Evolutionary conservation across 2,329 filamentous ascomycete genomes (phyloP), one percentile per base, ranked within the genome.

Genomic region (Elsinoe batatas): DNA sequence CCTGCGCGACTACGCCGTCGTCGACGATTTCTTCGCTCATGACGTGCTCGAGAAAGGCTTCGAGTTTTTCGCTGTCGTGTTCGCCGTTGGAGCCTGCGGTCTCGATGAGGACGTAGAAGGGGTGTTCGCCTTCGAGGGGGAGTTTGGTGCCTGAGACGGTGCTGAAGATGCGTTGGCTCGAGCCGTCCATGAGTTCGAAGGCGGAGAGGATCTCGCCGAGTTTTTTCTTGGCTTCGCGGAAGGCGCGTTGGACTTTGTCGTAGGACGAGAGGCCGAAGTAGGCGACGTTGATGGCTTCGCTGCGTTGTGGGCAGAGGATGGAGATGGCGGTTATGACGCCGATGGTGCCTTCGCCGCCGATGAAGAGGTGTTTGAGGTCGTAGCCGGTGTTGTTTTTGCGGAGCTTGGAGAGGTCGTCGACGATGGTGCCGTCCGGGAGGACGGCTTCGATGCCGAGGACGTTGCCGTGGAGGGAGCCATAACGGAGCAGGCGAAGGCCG

Each of bases 381-480:
- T 97, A 98, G 26, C 93, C 93, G 1, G 93, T 98, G 75, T 98
- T 98, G 78, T 98, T 97, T 78, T 98, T 98, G 62, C 93, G 83
- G 57, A 98, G 77, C 58, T 81, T 91, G 63, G 82, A 86, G 32
- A 98, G 82, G 64, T 96, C 90, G 64, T 97, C 84, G 44, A 98
- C 79, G 62, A 98, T 80, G 5, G 90, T 96, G 54, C 93, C 93
- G 67, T 98, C 88, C 0, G 93, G 88, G 38, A 98, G 77, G 7
- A 98, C 94, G 17, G 87, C 93, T 74, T 98, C 91, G 53, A 98
- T 78, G 22, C 93, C 93, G 13, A 98, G 78, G 1, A 97, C 89
- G 56, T 79, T 96, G 18, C 93, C 93, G 71, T 98, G 93, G 61
- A 98, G 76, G 69, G 88, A 95, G 53, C 93, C 93, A 69, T 98